These are phyloP conservation scores for Allomyces macrogynus DNA, from an alignment of 192 early-diverging fungal species.

Conservation along the genomic window DNA sequence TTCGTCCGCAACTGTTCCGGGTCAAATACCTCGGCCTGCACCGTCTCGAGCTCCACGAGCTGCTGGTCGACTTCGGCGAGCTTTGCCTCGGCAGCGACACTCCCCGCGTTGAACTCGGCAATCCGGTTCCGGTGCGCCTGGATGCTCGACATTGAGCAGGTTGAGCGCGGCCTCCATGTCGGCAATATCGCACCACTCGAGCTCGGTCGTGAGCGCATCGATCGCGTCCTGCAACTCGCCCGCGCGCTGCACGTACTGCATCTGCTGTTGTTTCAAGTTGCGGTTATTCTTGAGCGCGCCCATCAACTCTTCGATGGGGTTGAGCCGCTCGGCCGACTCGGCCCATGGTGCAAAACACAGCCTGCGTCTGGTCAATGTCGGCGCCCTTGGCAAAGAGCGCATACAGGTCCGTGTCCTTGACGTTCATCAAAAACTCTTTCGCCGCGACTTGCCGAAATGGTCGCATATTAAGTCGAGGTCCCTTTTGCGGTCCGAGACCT, in stretches of 20 bases:
- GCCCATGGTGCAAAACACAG: neutral
- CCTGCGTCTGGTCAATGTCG: neutral
- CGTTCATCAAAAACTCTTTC: constrained; percentile 36
- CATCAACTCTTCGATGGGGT: neutral
- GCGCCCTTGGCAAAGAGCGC: neutral
- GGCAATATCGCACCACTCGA: constrained; percentile 9
- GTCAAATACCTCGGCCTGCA: constrained; percentile 9
- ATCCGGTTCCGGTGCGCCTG: neutral
- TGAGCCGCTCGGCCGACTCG: neutral
- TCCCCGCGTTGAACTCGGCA: neutral
- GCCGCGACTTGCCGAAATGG: constrained; percentile 86
- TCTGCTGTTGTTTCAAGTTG: neutral
- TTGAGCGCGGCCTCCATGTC: neutral
- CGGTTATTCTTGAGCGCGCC: neutral
- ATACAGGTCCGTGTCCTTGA: neutral
- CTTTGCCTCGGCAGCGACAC: constrained; percentile 12
- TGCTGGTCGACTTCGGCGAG: constrained; percentile 19
- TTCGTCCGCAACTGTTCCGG: constrained; percentile 11
- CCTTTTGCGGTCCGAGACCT: constrained; percentile 56
- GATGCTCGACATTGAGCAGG: neutral
- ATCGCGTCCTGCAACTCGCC: constrained; percentile 13
- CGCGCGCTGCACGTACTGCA: neutral
- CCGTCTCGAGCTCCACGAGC: constrained; percentile 14
- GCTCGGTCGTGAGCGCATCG: constrained; percentile 13
- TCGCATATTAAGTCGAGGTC: constrained; percentile 67